phyloP scores from a whole-genome alignment of 768 basidiomycete species.

The Trametes meyenii region DNA sequence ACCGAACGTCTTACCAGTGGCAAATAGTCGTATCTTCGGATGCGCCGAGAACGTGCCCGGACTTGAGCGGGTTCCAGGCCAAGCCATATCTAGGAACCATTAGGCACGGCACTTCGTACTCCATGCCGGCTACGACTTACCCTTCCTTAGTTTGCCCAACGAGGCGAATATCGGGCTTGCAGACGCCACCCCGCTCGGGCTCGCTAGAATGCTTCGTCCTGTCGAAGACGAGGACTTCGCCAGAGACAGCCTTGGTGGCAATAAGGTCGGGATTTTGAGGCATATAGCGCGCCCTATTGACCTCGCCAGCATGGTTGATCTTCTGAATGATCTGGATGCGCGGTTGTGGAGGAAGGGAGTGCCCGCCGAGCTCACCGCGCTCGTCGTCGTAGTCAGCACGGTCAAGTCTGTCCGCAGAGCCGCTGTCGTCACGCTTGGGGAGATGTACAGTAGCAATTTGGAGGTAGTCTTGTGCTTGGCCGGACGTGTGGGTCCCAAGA shows the following conservation, averaged over 20 bases:
- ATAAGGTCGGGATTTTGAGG: constrained; percentile 98
- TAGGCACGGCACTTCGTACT: constrained; percentile 1
- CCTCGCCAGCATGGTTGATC: constrained; percentile 95
- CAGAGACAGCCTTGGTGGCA: constrained; percentile 90
- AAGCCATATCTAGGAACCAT: constrained; percentile 75
- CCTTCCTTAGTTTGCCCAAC: constrained; percentile 93
- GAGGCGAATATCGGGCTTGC: constrained; percentile 88
- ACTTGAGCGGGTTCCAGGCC: constrained; percentile 85
- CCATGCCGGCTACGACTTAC: constrained; percentile 46
- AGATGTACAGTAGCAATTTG: constrained; percentile 95
- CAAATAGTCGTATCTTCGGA: constrained; percentile 97
- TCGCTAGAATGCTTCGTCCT: constrained; percentile 95
- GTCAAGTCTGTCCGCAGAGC: constrained; percentile 77
- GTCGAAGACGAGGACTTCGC: constrained; percentile 95
- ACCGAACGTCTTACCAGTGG: constrained; percentile 67
- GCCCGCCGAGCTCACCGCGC: constrained; percentile 91
- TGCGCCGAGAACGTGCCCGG: constrained; percentile 86
- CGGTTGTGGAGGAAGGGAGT: constrained; percentile 81
- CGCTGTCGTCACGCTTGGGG: constrained; percentile 76
- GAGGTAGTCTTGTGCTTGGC: constrained; percentile 90
- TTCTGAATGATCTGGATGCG: constrained; percentile 89
- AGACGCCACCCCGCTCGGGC: constrained; percentile 80
- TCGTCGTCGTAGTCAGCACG: constrained; percentile 87
- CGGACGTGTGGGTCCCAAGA: constrained; percentile 96
- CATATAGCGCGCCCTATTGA: constrained; percentile 98